Percentiles rank a stretch among this genome's conserved stretches.
phyloP scores from a whole-genome alignment of 1,139 yeast genomes.

The Magnusiomyces tetraspermus region DNA sequence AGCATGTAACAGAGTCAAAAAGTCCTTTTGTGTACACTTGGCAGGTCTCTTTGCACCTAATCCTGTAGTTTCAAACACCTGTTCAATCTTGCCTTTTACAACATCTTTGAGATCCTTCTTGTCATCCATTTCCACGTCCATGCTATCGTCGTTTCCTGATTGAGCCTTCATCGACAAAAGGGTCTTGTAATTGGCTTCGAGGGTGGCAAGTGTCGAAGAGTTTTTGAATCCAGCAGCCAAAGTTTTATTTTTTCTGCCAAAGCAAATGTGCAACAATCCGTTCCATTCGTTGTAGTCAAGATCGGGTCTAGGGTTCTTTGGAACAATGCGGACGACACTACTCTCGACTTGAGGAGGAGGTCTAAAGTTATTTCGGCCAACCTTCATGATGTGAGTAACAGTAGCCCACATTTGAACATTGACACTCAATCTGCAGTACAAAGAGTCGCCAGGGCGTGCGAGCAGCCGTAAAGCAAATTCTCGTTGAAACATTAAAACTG shows the following conservation, averaged over 20 bases:
- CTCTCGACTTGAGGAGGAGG: conserved; percentile 99
- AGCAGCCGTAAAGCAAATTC: conserved; percentile 88
- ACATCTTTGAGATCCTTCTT: conserved; percentile 24
- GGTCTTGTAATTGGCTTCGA: conserved; percentile 83
- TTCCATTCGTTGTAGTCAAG: conserved; percentile 96
- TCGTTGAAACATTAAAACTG: conserved; percentile 94
- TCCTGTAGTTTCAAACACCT: conserved; percentile 60
- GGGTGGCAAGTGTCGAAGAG: conserved; percentile 65
- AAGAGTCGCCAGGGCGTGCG: conserved; percentile 90
- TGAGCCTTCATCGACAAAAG: conserved; percentile 45
- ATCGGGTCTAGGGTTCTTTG: conserved; percentile 84
- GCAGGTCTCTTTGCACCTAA: conserved; percentile 83
- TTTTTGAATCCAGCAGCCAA: conserved; percentile 89
- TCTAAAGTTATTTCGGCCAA: conserved; percentile 89
- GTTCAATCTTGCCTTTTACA: conserved; percentile 12
- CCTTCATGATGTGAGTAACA: conserved; percentile 97
- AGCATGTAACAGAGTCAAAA: conserved; percentile 74
- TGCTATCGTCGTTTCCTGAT: conserved; percentile 7
- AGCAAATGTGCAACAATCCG: conserved; percentile 80
- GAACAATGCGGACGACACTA: conserved; percentile 86
- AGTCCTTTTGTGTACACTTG: conserved; percentile 91
- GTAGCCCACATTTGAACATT: conserved; percentile 99
- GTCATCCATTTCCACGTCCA: conserved; percentile 5
- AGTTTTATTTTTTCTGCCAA: conserved; percentile 88
- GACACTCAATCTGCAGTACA: conserved; percentile 88